Conservation (phyloP, 2,329 filamentous ascomycete genomes). For the Cladophialophora exuberans region DNA sequence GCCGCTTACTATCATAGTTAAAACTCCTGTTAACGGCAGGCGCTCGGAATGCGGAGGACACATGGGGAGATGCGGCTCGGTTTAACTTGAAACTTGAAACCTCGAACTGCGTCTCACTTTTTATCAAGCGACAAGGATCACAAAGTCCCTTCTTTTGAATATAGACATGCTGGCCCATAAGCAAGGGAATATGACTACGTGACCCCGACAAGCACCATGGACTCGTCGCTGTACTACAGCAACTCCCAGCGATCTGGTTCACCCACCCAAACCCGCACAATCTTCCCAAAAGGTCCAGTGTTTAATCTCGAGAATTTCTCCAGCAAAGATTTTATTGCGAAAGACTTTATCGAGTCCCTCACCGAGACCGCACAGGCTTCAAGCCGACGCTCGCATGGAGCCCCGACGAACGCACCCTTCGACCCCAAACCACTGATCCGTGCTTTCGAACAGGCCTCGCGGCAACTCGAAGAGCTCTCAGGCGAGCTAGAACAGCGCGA, state of each 20-base stretch:
- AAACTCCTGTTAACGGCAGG: no score
- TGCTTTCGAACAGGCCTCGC: constrained; percentile 77
- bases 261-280: constrained; percentile 56
- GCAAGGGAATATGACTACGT: not conserved
- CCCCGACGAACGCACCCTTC: constrained; percentile 60
- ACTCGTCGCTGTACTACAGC: constrained; percentile 19
- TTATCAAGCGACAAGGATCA: no score
- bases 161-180: not conserved
- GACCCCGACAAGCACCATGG: constrained; percentile 18
- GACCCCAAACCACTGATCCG: constrained; percentile 96
- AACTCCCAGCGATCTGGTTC: constrained; percentile 22
- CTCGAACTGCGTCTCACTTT: no score
- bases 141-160: no score
- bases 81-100: no score
- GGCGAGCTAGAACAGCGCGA: constrained; percentile 88
- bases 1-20: no score
- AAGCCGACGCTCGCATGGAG: constrained; percentile 69
- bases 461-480: constrained; percentile 54
- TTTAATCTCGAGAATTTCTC: constrained; percentile 90
- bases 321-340: constrained; percentile 92
- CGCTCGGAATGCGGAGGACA: no score
- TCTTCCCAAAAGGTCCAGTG: constrained; percentile 77
- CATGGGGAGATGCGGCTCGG: no score
- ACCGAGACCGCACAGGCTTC: constrained; percentile 81
- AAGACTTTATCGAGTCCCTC: constrained; percentile 93